Base-by-base conservation (phyloP, 2,329 filamentous ascomycete genomes). In the Diaporthe velutina region DNA sequence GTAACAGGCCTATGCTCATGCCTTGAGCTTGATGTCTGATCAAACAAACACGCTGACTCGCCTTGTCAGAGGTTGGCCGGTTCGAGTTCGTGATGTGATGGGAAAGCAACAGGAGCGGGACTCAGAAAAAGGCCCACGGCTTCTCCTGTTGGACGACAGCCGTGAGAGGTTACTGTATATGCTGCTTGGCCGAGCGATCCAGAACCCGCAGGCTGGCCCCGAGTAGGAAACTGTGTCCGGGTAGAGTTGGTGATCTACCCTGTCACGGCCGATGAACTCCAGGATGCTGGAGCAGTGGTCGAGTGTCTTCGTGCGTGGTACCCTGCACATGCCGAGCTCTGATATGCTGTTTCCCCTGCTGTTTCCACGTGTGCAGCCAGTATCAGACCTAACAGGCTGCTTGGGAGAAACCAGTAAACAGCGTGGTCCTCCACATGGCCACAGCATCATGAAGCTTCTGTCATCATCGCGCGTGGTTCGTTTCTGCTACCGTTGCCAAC, bases 11-110 rank as follows among this genome's bases (percentile, higher is more conserved):
- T 40, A 38, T 28, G 13, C 30, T 28, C 64, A 40, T 54, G 64
- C 64, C 48, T 68, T 68, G 45, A 68, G 64, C 48, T 40, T 68
- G 33, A 40, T n/a, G 64, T 68, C 64, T 68, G 64, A 54, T 68
- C 64, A 68, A 68, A 54, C 64, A 54, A 28, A 68, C 64, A 40
- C 4, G 64, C 64, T 68, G 64, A 68, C 64, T 68, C 64, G 64
- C 30, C 64, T 40, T 54, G 64, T 68, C 64, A 30, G 64, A 68
- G 64, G 48, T 68, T 52, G 22, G 48, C 7, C 33, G 10, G 48
- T 30, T 9, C n/a, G 40, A 25, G 10, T n/a, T 30, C 60, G 30
- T 38, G 45, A 25, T 38, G 30, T 38, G 64, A 67, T 67, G 28
- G 42, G 30, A 22, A 35, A 4, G 22, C 25, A 19, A 19, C 50